A percentile compares a stretch with the other conserved stretches of the same genome.
Evolutionary conservation across 2,329 filamentous ascomycete species (phyloP).

Genomic region (Fonsecaea monophora): DNA sequence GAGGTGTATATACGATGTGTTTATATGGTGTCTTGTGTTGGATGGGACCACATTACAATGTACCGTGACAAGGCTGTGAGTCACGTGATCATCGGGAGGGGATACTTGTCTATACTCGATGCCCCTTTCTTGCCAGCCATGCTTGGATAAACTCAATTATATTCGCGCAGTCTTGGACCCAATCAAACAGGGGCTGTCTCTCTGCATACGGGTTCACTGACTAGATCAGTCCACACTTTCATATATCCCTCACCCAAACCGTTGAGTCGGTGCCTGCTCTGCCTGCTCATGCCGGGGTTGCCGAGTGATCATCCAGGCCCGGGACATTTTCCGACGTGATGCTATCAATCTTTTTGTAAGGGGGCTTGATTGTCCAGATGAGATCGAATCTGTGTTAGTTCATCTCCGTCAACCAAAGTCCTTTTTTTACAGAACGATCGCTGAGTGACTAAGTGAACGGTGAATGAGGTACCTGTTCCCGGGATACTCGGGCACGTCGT

Average conservation of each 20-base stretch:
- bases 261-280: neutral
- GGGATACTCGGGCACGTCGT: conserved; percentile 59
- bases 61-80: neutral
- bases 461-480: conserved; percentile 47
- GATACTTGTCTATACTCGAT: neutral
- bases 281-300: conserved; percentile 9
- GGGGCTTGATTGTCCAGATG: conserved; percentile 28
- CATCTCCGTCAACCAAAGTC: neutral
- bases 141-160: neutral
- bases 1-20: neutral
- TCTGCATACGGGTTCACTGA: neutral
- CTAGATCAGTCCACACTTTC: neutral
- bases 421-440: neutral
- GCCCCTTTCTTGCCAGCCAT: neutral
- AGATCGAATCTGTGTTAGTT: conserved; percentile 23
- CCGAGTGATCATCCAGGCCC: conserved; percentile 18
- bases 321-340: conserved; percentile 23
- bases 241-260: neutral
- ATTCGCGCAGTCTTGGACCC: neutral
- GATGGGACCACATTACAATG: neutral
- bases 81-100: neutral
- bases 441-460: conserved; percentile 25
- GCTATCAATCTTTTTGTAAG: conserved; percentile 22
- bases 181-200: neutral
- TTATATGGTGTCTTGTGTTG: neutral